Base-by-base conservation (phyloP, 345 rosid species). In the Passiflora organensis region DNA sequence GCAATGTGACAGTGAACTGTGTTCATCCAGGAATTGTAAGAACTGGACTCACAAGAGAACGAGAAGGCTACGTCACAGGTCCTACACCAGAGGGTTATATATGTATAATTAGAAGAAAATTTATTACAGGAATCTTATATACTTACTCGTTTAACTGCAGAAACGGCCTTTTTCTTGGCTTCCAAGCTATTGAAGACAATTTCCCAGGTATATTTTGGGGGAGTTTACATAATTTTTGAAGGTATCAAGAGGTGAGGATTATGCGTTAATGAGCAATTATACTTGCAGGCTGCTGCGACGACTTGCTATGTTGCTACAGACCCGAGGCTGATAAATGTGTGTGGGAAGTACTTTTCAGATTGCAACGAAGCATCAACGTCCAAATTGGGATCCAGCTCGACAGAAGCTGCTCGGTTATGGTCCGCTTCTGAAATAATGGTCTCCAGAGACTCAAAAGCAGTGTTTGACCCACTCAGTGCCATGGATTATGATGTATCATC, bases 1-100 rank as follows among this genome's bases (percentile, higher is more conserved):
- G 82, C 63, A 86, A 89, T 64, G 91, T 93, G 73, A 89, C 87
- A 0, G 95, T 75, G 28, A 93, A 93, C 49, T 86, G 94, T 61
- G 94, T 93, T 49, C 95, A 93, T 63, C 99, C 99, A 2, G 99
- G 99, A 14, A 80, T 93, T 6, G 99, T 93, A 39, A 71, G 85
- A 60, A 93, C 99, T 60, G 77, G 95, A 60, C 85, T 93, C 53
- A 89, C 96, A 22, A 75, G 99, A 61, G 97, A 89, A 64, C 79
- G 96, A 55, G 97, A 94, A 66, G 97, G 99, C 55, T 65, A 82
- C 16, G 51, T 79, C 48, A 94, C 99, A 52, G 96, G 97, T 87
- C 32, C 41, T 37, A 37, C 1, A 37, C 13, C n/a, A n/a, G n/a
- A n/a, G n/a, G n/a, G n/a, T n/a, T n/a, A n/a, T n/a, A n/a, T 37